Conservation (phyloP, 2,329 filamentous ascomycete species). For the Alternaria rosae region DNA sequence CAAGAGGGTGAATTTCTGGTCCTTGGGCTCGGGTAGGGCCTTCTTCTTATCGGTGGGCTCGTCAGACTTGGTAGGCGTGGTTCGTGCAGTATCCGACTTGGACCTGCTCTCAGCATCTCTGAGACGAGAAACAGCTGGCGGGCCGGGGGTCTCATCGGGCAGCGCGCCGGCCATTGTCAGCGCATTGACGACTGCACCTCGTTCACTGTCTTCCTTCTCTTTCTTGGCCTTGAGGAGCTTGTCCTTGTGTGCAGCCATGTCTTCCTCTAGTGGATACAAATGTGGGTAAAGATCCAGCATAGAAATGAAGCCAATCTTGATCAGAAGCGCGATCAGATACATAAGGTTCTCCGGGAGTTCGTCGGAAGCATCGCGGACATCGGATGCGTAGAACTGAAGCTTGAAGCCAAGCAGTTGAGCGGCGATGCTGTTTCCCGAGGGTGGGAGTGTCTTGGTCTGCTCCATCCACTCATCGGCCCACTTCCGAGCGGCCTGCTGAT, state of each 20-base stretch:
- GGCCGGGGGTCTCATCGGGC: conserved; percentile 75
- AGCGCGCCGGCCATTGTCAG: conserved; percentile 86
- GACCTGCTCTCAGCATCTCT: conserved; percentile 65
- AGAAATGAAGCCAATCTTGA: conserved; percentile 97
- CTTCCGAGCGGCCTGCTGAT: conserved; percentile 54
- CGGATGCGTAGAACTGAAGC: conserved; percentile 89
- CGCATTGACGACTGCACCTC: conserved; percentile 78
- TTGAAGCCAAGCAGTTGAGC: conserved; percentile 98
- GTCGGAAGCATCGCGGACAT: conserved; percentile 76
- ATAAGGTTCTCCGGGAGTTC: conserved; percentile 90
- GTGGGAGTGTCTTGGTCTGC: conserved; percentile 80
- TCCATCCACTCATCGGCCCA: conserved; percentile 73
- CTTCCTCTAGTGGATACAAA: conserved; percentile 82
- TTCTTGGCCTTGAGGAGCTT: conserved; percentile 70
- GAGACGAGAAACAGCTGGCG: conserved; percentile 49
- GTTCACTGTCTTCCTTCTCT: conserved; percentile 75
- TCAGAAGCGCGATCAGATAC: conserved; percentile 86
- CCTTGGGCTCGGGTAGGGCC: conserved; percentile 73
- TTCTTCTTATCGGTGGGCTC: conserved; percentile 54
- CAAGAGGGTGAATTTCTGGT: conserved; percentile 87
- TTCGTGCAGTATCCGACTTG: conserved; percentile 55
- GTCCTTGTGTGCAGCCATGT: conserved; percentile 77
- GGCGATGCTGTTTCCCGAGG: conserved; percentile 85
- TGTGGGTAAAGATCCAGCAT: conserved; percentile 90
- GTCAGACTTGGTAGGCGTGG: conserved; percentile 51